Evolutionary conservation across 306 rosid species (phyloP), one percentile per base, ranked within the genome.

Genomic region (Vachellia collinsii): DNA sequence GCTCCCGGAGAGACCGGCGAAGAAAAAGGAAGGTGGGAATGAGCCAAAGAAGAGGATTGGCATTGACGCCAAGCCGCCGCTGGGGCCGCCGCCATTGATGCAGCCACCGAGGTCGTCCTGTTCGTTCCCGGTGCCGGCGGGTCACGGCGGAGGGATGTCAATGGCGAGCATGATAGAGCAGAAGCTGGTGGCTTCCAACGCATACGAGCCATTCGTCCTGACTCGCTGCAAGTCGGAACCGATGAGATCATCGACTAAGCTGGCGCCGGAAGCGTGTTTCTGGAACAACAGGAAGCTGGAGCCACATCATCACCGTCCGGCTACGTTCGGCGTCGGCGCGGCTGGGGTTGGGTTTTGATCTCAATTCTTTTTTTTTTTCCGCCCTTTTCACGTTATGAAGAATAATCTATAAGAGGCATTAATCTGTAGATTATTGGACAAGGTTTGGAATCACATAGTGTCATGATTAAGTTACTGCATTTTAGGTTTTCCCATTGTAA

Each of bases 151-250:
- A 71, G 85, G 87, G 34, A 5, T 88, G 80, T 91, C 97, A 1
- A 91, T 91, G 94, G 94, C 97, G 8, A 75, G 82, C 23, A 81
- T 88, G 88, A 89, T 91, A 20, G 99, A 92, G 82, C 93, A 89
- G 88, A 95, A 91, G 88, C 83, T 90, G 79, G 84, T 83, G 64
- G 97, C 92, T 11, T 82, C 94, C 0, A 84, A 87, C 22, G 92
- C 77, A 1, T 93, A 92, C 71, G 97, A 93, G 89, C 99, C 99
- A 79, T 93, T 89, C 34, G 95, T 87, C 44, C 93, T 95, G n/a
- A 93, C 90, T 13, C 92, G 99, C 29, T 95, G 99, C 80, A 95
- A 95, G 86, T 95, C 99, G 70, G 99, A 95, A 93, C 99, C 99
- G 70, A 84, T 87, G 98, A 87, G 93, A 81, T 83, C 97, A 0